phyloP scores from a whole-genome alignment of 305 asterid species.

The Fraxinus greggii region DNA sequence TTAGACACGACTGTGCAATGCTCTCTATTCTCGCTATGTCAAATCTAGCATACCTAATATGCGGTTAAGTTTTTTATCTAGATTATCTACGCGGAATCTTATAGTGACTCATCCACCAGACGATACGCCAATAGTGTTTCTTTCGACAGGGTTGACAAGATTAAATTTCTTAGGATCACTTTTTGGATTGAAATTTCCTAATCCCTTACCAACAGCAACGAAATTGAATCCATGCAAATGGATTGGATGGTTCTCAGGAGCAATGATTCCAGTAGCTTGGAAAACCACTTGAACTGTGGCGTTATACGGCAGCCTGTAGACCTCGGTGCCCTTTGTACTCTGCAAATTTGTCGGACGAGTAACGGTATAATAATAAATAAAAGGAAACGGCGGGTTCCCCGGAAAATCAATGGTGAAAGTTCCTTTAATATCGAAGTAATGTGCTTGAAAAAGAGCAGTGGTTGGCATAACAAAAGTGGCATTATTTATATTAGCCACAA shows the following conservation, averaged over 20 bases:
- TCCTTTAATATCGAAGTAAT: too few species aligned
- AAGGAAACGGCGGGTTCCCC: too few species aligned
- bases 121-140: constrained; percentile 78
- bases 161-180: constrained; percentile 58
- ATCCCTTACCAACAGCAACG: constrained; percentile 61
- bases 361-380: too few species aligned
- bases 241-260: constrained; percentile 69
- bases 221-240: constrained; percentile 89
- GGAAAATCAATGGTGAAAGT: too few species aligned
- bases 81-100: constrained; percentile 75
- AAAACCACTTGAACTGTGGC: too few species aligned
- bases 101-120: constrained; percentile 89
- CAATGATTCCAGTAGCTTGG: constrained; percentile 68
- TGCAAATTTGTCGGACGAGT: too few species aligned
- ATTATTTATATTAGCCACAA: too few species aligned
- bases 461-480: too few species aligned
- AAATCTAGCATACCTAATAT: not conserved
- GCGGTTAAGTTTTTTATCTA: constrained; percentile 38
- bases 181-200: constrained; percentile 63
- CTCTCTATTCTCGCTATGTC: not conserved
- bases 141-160: constrained; percentile 84
- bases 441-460: too few species aligned
- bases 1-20: not conserved
- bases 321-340: too few species aligned
- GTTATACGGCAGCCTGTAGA: too few species aligned